A percentile compares a stretch with the other conserved stretches of the same genome.
Evolutionary conservation across 2,329 filamentous ascomycete genomes (phyloP).

Genomic region (Allantophomopsis lycopodina): DNA sequence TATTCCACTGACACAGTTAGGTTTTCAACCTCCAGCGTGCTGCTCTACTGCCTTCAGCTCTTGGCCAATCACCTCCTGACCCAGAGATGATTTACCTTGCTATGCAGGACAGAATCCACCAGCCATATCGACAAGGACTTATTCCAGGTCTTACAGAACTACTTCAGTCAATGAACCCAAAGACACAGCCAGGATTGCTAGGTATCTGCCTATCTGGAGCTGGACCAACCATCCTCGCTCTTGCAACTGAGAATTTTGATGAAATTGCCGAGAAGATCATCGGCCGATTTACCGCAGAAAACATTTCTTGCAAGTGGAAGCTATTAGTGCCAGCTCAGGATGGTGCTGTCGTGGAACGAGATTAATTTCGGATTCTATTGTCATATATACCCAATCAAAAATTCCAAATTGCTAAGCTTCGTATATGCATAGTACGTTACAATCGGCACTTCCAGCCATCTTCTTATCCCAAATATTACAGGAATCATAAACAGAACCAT

Average conservation of each 20-base stretch:
- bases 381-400: too few species aligned
- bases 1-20: not conserved
- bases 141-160: constrained; percentile 89
- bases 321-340: constrained; percentile 80
- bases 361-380: too few species aligned
- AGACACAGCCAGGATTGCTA: constrained; percentile 73
- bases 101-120: constrained; percentile 98
- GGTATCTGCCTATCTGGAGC: constrained; percentile 93
- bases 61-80: constrained; percentile 82
- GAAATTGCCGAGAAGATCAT: constrained; percentile 74
- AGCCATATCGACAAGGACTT: constrained; percentile 83
- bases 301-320: constrained; percentile 75
- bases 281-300: constrained; percentile 53
- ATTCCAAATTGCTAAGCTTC: too few species aligned
- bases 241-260: constrained; percentile 83
- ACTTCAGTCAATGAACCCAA: constrained; percentile 78
- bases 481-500: too few species aligned
- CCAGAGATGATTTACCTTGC: constrained; percentile 90
- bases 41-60: constrained; percentile 75
- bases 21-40: constrained; percentile 87
- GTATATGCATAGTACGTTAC: too few species aligned
- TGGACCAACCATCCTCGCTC: constrained; percentile 84
- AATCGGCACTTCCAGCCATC: too few species aligned
- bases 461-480: too few species aligned
- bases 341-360: constrained; percentile 5